Percentiles rank a stretch among this genome's conserved stretches.
phyloP scores from a whole-genome alignment of 805 yeast genomes.

The Kodamaea sagamina region DNA sequence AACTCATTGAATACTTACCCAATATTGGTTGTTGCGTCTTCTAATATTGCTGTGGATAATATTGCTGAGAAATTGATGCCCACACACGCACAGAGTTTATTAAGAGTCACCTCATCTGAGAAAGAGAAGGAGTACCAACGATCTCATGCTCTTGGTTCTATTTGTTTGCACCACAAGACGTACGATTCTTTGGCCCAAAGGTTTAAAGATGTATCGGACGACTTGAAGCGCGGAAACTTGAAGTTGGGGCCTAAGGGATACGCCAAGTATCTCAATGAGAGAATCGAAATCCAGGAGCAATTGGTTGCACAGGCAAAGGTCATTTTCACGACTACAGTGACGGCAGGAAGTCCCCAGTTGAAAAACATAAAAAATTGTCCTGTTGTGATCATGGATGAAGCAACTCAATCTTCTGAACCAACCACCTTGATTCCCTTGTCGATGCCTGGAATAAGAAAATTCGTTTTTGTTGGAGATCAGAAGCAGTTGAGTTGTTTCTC shows the following conservation, averaged over 20 bases:
- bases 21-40: conserved; percentile 71
- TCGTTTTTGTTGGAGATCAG: conserved; percentile 76
- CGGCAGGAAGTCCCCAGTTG: conserved; percentile 67
- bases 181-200: conserved; percentile 49
- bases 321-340: conserved; percentile 71
- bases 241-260: conserved; percentile 41
- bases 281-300: conserved; percentile 47
- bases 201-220: conserved; percentile 44
- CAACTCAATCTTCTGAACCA: conserved; percentile 77
- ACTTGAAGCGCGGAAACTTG: conserved; percentile 36
- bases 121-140: conserved; percentile 62
- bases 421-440: conserved; percentile 70
- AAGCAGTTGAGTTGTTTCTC: conserved; percentile 73
- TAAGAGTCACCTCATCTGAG: conserved; percentile 59
- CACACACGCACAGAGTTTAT: conserved; percentile 50
- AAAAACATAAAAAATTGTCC: conserved; percentile 58
- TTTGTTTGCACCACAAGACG: conserved; percentile 66
- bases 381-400: conserved; percentile 76
- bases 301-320: conserved; percentile 66
- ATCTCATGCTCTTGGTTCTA: conserved; percentile 56
- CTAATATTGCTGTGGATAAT: conserved; percentile 74
- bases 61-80: conserved; percentile 67
- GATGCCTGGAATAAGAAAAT: conserved; percentile 63
- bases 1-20: conserved; percentile 59
- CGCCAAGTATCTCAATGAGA: conserved; percentile 49